Conservation (phyloP, 2,329 filamentous ascomycete species). For the Nannizzia gypsea region DNA sequence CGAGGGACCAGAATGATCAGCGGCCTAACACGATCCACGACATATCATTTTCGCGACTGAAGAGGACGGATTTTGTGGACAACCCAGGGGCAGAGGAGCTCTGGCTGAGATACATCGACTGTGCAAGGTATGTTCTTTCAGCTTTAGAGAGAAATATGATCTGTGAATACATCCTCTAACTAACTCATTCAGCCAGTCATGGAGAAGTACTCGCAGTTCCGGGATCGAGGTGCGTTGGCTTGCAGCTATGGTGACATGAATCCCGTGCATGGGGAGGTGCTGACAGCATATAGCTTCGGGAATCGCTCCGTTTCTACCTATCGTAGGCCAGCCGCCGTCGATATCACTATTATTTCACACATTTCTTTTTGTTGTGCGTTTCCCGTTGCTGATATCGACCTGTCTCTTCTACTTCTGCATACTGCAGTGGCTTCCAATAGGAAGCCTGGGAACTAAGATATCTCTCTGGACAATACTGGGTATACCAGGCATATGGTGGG, state of each 20-base stretch:
- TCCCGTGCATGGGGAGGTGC: conserved; percentile 11
- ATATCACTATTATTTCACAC: conserved; percentile 53
- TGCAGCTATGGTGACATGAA: conserved; percentile 2
- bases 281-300: conserved; percentile 59
- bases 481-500: conserved; percentile 93
- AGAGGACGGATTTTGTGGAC: neutral
- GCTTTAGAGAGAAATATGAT: neutral
- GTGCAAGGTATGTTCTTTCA: neutral
- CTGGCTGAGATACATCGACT: neutral
- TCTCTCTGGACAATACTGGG: conserved; percentile 78
- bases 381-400: conserved; percentile 63
- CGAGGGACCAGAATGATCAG: neutral
- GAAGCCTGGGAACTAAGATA: conserved; percentile 60
- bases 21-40: neutral
- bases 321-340: conserved; percentile 52
- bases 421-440: conserved; percentile 69
- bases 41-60: neutral
- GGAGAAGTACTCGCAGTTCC: conserved; percentile 92
- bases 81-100: neutral
- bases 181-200: conserved; percentile 38
- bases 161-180: neutral
- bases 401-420: conserved; percentile 62
- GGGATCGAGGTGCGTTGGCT: conserved; percentile 58
- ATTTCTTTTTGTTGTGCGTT: conserved; percentile 66
- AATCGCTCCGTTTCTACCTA: conserved; percentile 88